A percentile compares a stretch with the other conserved stretches of the same genome.
Evolutionary conservation across 352 stramenopile genomes (phyloP).

Genomic region (Pythium phragmiticola): DNA sequence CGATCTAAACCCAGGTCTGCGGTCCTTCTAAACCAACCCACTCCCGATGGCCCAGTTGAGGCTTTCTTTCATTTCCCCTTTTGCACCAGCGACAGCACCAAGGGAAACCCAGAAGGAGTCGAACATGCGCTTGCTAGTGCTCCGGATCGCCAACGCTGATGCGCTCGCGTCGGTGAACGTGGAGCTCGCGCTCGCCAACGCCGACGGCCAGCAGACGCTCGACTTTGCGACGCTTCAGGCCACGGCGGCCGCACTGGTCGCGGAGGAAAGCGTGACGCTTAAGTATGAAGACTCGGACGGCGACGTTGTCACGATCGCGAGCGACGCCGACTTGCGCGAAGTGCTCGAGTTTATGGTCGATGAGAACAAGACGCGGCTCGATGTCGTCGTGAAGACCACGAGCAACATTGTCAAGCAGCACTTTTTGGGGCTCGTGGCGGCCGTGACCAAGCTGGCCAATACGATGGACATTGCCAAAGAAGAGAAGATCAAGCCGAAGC

Average conservation of each 20-base stretch:
- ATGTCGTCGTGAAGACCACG: slow-evolving; percentile 32
- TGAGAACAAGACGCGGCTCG: slow-evolving; percentile 35
- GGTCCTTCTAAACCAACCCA: neutral
- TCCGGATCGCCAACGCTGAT: slow-evolving; percentile 23
- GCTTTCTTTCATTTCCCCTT: slow-evolving; percentile 34
- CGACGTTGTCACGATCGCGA: slow-evolving; percentile 55
- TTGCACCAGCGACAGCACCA: slow-evolving; percentile 22
- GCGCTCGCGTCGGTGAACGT: slow-evolving; percentile 18
- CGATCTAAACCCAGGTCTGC: neutral
- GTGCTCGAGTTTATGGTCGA: slow-evolving; percentile 53
- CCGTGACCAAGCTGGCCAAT: slow-evolving; percentile 49
- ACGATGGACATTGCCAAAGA: slow-evolving; percentile 27
- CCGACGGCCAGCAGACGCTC: slow-evolving; percentile 22
- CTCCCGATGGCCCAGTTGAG: neutral
- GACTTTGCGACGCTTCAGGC: slow-evolving; percentile 31
- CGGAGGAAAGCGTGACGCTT: slow-evolving; percentile 30
- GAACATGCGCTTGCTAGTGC: slow-evolving; percentile 30
- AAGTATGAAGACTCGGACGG: slow-evolving; percentile 62
- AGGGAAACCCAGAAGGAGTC: slow-evolving; percentile 7
- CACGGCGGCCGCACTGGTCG: slow-evolving; percentile 25
- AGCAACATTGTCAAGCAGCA: slow-evolving; percentile 37
- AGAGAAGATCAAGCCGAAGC: slow-evolving; percentile 17
- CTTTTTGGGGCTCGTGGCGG: slow-evolving; percentile 46
- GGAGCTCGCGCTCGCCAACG: slow-evolving; percentile 29
- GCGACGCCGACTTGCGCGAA: slow-evolving; percentile 53